Conservation (phyloP, 768 basidiomycete genomes). For the Leccinum longicurvipes region DNA sequence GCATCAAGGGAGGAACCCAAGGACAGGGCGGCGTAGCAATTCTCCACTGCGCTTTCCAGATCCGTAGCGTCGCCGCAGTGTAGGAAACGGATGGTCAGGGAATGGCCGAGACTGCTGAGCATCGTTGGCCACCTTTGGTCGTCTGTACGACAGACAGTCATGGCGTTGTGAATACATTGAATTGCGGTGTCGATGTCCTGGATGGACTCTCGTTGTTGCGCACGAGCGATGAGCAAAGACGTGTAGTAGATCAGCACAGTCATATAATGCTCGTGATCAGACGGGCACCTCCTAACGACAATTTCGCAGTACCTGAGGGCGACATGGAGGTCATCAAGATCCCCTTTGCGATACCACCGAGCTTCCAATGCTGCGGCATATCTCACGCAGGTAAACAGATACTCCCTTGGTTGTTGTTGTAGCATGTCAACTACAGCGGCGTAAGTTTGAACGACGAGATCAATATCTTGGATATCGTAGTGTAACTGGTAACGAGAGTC, state of each 20-base stretch:
- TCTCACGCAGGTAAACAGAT: constrained; percentile 2
- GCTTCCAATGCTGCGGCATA: constrained; percentile 2
- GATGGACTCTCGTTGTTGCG: constrained; percentile 8
- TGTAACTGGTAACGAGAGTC: constrained; percentile 8
- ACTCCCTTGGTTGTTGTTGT: neutral
- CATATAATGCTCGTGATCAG: constrained; percentile 2
- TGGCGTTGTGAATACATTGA: constrained; percentile 5
- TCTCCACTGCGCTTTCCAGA: constrained; percentile 24
- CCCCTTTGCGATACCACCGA: constrained; percentile 9
- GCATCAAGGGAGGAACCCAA: constrained; percentile 3
- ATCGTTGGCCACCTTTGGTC: neutral
- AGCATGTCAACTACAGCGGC: constrained; percentile 7
- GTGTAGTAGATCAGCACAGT: constrained; percentile 3
- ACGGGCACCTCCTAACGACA: constrained; percentile 4
- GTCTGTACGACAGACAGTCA: constrained; percentile 4
- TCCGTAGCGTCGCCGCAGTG: constrained; percentile 18
- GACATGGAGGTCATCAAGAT: constrained; percentile 11
- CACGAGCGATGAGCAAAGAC: constrained; percentile 10
- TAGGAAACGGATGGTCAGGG: constrained; percentile 17
- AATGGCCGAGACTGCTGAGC: constrained; percentile 12
- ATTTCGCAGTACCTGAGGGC: constrained; percentile 10
- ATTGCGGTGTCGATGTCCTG: constrained; percentile 18
- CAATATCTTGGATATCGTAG: constrained; percentile 15
- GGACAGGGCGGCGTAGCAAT: constrained; percentile 10
- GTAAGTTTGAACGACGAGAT: constrained; percentile 9